phyloP scores from a whole-genome alignment of 1,284 basidiomycete genomes.

The Cerioporus squamosus region DNA sequence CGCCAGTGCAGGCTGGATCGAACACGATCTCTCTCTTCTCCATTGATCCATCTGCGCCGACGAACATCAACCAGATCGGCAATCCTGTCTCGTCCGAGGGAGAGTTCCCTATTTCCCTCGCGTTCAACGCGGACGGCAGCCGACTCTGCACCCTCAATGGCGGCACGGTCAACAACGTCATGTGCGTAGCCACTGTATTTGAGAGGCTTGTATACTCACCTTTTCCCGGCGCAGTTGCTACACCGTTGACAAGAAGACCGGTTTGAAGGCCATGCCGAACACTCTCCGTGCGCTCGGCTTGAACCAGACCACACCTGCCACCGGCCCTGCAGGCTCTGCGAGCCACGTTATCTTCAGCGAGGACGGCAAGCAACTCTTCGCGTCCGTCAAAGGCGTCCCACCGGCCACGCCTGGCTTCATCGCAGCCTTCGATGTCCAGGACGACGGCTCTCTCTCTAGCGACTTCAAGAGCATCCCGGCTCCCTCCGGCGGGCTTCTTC shows the following conservation, averaged over 20 bases:
- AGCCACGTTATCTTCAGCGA: slow-evolving; percentile 51
- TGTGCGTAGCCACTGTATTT: slow-evolving; percentile 31
- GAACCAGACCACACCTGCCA: slow-evolving; percentile 49
- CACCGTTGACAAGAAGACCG: slow-evolving; percentile 43
- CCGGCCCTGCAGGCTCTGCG: slow-evolving; percentile 44
- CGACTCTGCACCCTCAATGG: slow-evolving; percentile 51
- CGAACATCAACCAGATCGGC: slow-evolving; percentile 44
- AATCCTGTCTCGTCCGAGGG: slow-evolving; percentile 46
- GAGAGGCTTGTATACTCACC: not conserved
- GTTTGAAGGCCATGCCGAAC: slow-evolving; percentile 44
- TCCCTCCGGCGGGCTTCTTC: slow-evolving; percentile 44
- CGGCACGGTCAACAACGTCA: slow-evolving; percentile 50
- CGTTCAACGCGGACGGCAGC: slow-evolving; percentile 44
- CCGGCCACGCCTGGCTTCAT: slow-evolving; percentile 47
- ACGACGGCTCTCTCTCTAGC: slow-evolving; percentile 45
- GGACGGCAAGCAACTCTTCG: slow-evolving; percentile 47
- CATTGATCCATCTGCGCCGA: slow-evolving; percentile 47
- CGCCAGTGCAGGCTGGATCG: slow-evolving; percentile 44
- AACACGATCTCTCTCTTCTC: slow-evolving; percentile 51
- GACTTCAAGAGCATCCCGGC: slow-evolving; percentile 43
- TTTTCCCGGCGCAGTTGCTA: slow-evolving; percentile 44
- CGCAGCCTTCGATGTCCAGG: slow-evolving; percentile 49
- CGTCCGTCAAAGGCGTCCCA: slow-evolving; percentile 52
- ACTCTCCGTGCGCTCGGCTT: slow-evolving; percentile 46
- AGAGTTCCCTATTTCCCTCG: slow-evolving; percentile 53